Conservation (phyloP, 2,329 filamentous ascomycete genomes). For the Hypocrella siamensis region DNA sequence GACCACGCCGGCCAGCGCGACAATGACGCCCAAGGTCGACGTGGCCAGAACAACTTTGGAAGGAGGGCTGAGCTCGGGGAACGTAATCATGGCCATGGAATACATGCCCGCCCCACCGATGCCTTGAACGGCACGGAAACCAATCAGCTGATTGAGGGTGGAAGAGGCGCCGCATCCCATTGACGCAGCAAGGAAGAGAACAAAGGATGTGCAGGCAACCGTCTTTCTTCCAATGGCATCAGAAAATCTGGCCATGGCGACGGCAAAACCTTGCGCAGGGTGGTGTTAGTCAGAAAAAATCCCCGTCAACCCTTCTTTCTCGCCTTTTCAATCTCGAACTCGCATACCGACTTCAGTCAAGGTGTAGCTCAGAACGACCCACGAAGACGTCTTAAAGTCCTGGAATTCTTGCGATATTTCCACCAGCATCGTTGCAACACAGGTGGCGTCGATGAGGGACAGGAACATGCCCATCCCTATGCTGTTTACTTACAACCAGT, state of each 20-base stretch:
- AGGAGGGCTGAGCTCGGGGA: conserved; percentile 31
- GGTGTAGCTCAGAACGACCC: conserved; percentile 39
- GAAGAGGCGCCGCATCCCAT: conserved; percentile 29
- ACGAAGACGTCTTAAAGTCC: conserved; percentile 28
- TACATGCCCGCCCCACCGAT: conserved; percentile 31
- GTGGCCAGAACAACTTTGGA: conserved; percentile 25
- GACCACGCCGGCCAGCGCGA: conserved; percentile 33
- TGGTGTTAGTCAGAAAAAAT: background rate
- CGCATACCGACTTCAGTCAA: conserved; percentile 36
- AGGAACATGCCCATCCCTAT: conserved; percentile 37
- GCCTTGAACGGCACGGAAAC: conserved; percentile 32
- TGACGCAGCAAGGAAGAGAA: conserved; percentile 42
- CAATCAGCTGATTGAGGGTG: conserved; percentile 26
- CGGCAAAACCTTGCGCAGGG: conserved; percentile 17
- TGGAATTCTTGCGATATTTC: conserved; percentile 37
- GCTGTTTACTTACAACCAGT: conserved; percentile 14
- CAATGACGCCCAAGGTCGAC: conserved; percentile 30
- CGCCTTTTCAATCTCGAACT: background rate
- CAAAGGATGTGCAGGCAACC: conserved; percentile 32
- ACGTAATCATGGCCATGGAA: conserved; percentile 36
- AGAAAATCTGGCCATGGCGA: conserved; percentile 35
- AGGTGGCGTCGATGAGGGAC: conserved; percentile 40
- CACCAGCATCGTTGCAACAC: conserved; percentile 41
- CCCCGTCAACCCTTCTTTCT: background rate
- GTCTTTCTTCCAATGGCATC: conserved; percentile 36